phyloP scores from a whole-genome alignment of 1,284 basidiomycete species.

The Bondarzewia mesenterica region DNA sequence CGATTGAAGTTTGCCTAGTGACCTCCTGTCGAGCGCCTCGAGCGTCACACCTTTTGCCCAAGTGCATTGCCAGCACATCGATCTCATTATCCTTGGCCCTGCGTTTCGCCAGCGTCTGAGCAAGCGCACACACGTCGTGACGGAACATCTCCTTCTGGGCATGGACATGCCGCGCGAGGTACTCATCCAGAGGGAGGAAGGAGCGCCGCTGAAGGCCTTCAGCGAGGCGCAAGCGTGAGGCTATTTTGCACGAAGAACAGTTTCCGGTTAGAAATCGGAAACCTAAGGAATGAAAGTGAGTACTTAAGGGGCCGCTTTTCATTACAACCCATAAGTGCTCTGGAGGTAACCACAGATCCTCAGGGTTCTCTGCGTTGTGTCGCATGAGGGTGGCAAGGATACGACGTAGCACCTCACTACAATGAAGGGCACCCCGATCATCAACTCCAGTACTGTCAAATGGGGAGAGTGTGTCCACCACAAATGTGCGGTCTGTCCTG shows the following conservation, averaged over 20 bases:
- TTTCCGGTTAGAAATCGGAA: background rate
- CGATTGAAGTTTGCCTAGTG: background rate
- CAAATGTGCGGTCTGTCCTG: background rate
- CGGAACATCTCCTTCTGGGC: background rate
- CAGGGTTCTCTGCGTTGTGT: background rate
- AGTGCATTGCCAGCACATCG: background rate
- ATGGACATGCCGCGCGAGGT: background rate
- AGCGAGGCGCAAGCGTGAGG: conserved; percentile 1
- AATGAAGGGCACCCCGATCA: background rate
- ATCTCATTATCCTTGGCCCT: background rate
- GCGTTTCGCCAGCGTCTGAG: background rate
- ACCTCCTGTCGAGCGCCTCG: background rate
- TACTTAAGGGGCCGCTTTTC: background rate
- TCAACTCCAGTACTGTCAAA: conserved; percentile 1
- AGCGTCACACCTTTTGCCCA: background rate
- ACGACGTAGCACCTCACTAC: background rate
- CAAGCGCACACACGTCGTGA: background rate
- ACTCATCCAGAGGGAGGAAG: conserved; percentile 1
- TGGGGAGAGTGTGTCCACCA: background rate
- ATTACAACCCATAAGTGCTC: conserved; percentile 1
- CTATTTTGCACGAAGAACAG: background rate
- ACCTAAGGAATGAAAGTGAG: background rate
- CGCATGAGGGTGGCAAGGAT: background rate
- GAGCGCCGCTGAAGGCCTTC: background rate
- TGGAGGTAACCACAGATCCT: background rate